Conservation (phyloP, 768 basidiomycete species). For the Leucocoprinus birnbaumii region DNA sequence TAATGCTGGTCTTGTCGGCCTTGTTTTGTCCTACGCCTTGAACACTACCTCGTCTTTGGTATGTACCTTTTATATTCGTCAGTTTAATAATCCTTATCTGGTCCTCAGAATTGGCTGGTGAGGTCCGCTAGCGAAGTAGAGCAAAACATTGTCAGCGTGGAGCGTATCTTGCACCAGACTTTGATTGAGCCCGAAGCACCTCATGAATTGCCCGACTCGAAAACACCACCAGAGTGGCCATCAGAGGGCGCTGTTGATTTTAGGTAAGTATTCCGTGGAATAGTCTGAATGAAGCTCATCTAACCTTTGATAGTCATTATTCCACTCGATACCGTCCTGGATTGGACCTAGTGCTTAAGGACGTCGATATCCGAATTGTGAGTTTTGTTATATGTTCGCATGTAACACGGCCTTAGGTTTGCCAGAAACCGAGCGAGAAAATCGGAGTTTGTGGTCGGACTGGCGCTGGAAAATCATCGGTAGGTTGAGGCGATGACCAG, state of each 20-base stretch:
- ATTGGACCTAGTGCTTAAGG: slow-evolving; percentile 76
- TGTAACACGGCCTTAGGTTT: not conserved
- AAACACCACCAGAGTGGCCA: slow-evolving; percentile 68
- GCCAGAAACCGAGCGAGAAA: slow-evolving; percentile 72
- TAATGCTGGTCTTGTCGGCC: slow-evolving; percentile 84
- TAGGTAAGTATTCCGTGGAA: slow-evolving; percentile 32
- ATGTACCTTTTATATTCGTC: slow-evolving; percentile 22
- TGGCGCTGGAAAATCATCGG: slow-evolving; percentile 77
- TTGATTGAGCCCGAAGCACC: slow-evolving; percentile 74
- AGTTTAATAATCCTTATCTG: slow-evolving; percentile 8
- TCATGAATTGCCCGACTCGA: slow-evolving; percentile 56
- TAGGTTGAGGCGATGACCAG: slow-evolving; percentile 25
- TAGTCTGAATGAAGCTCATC: not conserved
- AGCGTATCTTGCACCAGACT: slow-evolving; percentile 83
- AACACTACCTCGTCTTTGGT: slow-evolving; percentile 83
- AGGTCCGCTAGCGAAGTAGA: slow-evolving; percentile 86
- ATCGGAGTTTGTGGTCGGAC: slow-evolving; percentile 89
- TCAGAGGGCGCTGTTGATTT: slow-evolving; percentile 71
- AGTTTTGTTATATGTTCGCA: not conserved
- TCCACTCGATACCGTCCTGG: slow-evolving; percentile 79
- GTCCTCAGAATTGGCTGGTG: slow-evolving; percentile 72
- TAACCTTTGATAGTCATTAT: slow-evolving; percentile 46
- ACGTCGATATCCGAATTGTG: slow-evolving; percentile 72
- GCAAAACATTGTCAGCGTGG: slow-evolving; percentile 87
- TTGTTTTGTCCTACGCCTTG: slow-evolving; percentile 82